Evolutionary conservation across 1,284 basidiomycete genomes (phyloP), one percentile per base, ranked within the genome.

Genomic region (Fomitopsis betulina): DNA sequence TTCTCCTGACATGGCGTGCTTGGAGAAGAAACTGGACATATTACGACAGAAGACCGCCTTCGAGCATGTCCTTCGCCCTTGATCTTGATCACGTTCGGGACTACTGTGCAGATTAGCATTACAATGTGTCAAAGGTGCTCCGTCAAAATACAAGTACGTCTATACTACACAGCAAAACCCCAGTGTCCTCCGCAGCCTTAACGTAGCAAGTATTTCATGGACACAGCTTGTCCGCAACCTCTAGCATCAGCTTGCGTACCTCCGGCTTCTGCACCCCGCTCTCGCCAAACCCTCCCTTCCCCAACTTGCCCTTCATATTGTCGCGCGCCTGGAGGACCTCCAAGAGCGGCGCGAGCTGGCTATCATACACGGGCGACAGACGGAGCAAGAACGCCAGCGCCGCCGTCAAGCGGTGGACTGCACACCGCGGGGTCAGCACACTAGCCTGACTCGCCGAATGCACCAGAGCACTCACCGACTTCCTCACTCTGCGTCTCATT

Each of bases 381-480:
- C 91, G 83, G 54, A 95, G 63, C 49, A 91, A 70, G 66, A 92
- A 82, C 1, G 84, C 91, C 32, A 95, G 72, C 9, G 88, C 86
- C 1, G 91, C 92, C 0, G 84, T 80, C 47, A 96, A 73, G 13
- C 93, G 86, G 70, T 95, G 89, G 1, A 93, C 92, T 91, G 66
- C 12, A 47, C 10, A 32, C 32, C 5, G 5, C 45, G 25, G 13
- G 1, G 25, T 47, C 27, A 47, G 45, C 15, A 25, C 21, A 43
- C 13, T 25, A 55, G 6, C 45, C 21, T 45, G 35, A 57, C 23
- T 60, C 5, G 13, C 19, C 2, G 12, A 10, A 25, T 1, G 17
- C 23, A 52, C 21, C 21, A 47, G 23, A 19, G 39, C 27, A 84
- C 91, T 74, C 60, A 90, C 91, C 85, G 62, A 90, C 84, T 68